phyloP scores from a whole-genome alignment of 1,284 basidiomycete species.

The Singerocomus rubriflavus region DNA sequence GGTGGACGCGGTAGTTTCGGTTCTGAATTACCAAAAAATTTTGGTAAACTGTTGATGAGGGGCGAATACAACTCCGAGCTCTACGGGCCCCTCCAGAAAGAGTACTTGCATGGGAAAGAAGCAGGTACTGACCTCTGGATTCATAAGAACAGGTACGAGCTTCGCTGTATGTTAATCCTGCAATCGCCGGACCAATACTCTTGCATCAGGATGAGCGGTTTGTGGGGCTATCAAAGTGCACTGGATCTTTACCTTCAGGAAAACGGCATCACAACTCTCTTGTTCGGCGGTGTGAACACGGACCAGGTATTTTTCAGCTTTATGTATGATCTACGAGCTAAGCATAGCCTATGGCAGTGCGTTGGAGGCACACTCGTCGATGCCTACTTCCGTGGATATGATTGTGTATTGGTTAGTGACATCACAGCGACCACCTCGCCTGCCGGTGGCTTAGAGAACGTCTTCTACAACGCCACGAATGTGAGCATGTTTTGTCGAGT shows the following conservation, averaged over 20 bases:
- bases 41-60: conserved; percentile 61
- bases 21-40: conserved; percentile 49
- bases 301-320: conserved; percentile 49
- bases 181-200: not conserved
- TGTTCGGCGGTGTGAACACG: conserved; percentile 66
- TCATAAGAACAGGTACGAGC: conserved; percentile 60
- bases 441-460: conserved; percentile 54
- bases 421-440: conserved; percentile 62
- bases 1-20: conserved; percentile 54
- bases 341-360: conserved; percentile 39
- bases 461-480: conserved; percentile 54
- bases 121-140: conserved; percentile 66
- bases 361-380: conserved; percentile 64
- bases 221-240: conserved; percentile 61
- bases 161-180: not conserved
- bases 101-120: conserved; percentile 50
- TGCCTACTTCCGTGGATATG: conserved; percentile 63
- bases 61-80: conserved; percentile 52
- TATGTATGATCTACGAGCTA: not conserved
- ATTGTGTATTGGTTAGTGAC: conserved; percentile 56
- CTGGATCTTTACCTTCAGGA: conserved; percentile 61
- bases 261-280: conserved; percentile 57
- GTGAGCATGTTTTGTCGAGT: conserved; percentile 35
- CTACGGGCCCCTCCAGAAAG: conserved; percentile 57
- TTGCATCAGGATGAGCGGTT: conserved; percentile 54